Evolutionary conservation across 306 rosid species (phyloP), one percentile per base, ranked within the genome.

Genomic region (Cicer bijugum): DNA sequence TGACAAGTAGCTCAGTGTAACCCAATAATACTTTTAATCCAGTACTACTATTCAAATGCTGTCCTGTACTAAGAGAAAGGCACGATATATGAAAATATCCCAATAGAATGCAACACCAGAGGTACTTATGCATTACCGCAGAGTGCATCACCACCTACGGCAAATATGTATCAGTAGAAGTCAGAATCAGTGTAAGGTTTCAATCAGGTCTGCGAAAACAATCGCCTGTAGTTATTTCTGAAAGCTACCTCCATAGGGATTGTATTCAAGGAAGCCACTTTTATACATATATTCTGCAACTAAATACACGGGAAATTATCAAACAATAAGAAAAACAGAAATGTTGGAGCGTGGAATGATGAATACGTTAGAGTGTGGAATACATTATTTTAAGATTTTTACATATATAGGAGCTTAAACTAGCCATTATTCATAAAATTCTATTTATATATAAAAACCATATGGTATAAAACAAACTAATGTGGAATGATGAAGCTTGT

Each of bases 131-230:
- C 87, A 85, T 79, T 69, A 71, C 83, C 71, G 55, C 73, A 58
- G 81, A 84, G 69, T 77, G 88, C 96, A 94, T 94, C 85, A 82
- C 88, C 89, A 72, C 80, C 89, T 79, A 74, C 28, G 71, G 78
- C 46, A 53, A 74, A 61, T 14, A 47, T 75, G 42, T 65, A 79
- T 38, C 55, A 52, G 61, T 58, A 67, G 77, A 66, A 63, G 58
- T 85, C 80, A 86, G 67, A 75, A 79, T 73, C 59, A 79, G 53
- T 72, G 81, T 64, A 69, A 43, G n/a, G 10, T 61, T 60, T 71
- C 77, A 80, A 82, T 59, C 76, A 51, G 81, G 56, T 74, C 79
- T 71, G 51, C 39, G 4, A 45, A 55, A 47, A 37, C 7, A 46
- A 55, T 23, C 9, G 50, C 5, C 43, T 8, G 15, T 40, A 55